Conservation (phyloP, 495 filamentous ascomycete genomes). For the Penicillium pulvis region DNA sequence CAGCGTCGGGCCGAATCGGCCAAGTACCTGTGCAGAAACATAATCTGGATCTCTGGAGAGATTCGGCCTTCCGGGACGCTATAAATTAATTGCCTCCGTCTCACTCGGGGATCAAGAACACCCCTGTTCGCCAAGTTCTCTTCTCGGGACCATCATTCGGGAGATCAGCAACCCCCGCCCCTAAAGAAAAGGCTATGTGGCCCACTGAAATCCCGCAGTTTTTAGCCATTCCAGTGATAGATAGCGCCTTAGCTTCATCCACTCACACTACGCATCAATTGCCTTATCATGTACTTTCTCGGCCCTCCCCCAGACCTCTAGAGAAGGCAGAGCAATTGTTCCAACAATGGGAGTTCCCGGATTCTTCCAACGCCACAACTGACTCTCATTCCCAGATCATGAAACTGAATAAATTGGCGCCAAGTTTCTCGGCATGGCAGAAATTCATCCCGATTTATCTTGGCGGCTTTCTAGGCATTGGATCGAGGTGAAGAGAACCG, state of each 20-base stretch:
- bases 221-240: background rate
- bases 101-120: background rate
- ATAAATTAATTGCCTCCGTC: background rate
- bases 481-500: background rate
- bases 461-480: slow-evolving; percentile 12
- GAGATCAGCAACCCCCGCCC: slow-evolving; percentile 16
- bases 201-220: background rate
- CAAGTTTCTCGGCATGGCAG: slow-evolving; percentile 22
- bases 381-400: background rate
- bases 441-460: slow-evolving; percentile 24
- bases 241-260: background rate
- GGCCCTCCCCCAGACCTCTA: too few species aligned
- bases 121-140: slow-evolving; percentile 22
- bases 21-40: background rate
- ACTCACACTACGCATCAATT: background rate
- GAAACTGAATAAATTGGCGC: slow-evolving; percentile 8
- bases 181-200: background rate
- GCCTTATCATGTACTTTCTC: background rate
- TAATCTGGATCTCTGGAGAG: background rate
- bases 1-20: background rate
- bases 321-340: background rate
- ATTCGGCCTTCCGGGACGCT: background rate
- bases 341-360: background rate
- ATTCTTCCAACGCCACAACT: background rate
- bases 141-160: slow-evolving; percentile 8